Evolutionary conservation across 1,139 yeast genomes (phyloP), one percentile per base, ranked within the genome.

Genomic region (Tardiomyces digboiensis): DNA sequence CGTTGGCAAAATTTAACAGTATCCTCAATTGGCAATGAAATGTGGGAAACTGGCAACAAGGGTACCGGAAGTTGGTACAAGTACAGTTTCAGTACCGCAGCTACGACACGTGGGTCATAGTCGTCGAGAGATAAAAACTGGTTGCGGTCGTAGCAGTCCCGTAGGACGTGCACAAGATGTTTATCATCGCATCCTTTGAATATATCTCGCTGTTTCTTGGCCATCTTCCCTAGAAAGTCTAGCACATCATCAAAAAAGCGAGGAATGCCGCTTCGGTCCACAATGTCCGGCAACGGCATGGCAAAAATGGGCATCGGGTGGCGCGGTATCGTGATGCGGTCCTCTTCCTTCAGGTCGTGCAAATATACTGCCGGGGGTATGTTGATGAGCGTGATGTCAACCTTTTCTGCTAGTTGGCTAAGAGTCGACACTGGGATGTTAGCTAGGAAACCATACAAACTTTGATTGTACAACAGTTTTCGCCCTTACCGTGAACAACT

Each of bases 321-420:
- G 36, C 61, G 54, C 8, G 70, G 70, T 8, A 66, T 55, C 2
- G 65, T 60, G 44, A 64, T 58, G 18, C 42, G 43, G 13, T 49
- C 49, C 45, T 61, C 64, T 3, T 56, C 49, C 44, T 57, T 56
- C 33, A 56, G 48, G 54, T 81, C 82, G 53, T 76, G 76, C 18
- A 73, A 54, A 54, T 86, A 88, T 3, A 87, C 84, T 42, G 78
- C 76, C 36, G 88, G 72, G 1, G 93, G 83, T 41, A 91, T 81
- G 53, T 89, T 81, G 44, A 91, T 65, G 46, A 73, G 73, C 3
- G 93, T 82, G 43, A 91, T 76, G 61, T 88, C 96, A 18, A 88
- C 67, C 50, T 72, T 65, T 41, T 72, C 70, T 4, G 89, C 77
- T 46, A 91, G 68, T 38, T 75, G 80, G 12, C 83, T 70, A 23